Base-by-base conservation (phyloP, 2,329 filamentous ascomycete genomes). In the Penicillium sp. region DNA sequence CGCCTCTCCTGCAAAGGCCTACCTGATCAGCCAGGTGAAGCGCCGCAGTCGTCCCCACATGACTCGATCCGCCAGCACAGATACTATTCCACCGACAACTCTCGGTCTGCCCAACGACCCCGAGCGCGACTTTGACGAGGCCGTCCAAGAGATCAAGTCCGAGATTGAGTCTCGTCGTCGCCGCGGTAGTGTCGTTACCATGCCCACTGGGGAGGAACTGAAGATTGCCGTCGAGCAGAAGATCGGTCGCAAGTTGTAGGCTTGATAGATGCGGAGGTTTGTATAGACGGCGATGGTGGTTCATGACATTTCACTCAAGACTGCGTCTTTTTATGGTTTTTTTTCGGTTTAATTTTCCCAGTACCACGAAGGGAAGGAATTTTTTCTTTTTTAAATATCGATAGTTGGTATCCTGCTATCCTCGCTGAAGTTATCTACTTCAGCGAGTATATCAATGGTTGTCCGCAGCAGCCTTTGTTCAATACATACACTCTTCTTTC, bases 41-140 rank as follows among this genome's bases (percentile, higher is more conserved):
- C 73, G 79, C 53, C 81, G 86, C 46, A 76, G 70, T 59, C 65
- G 67, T 13, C 70, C 73, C 18, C 61, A 68, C 21, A 15, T 67
- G 23, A 60, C 63, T 23, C 77, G 80, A 51, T 80, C 78, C 2
- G 66, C 76, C 9, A 86, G 84, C 64, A 76, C 79, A 16, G 85
- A 89, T 12, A 83, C 79, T 51, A 58, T 85, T 15, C 78, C 78
- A 42, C 80, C 85, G 49, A 88, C 89, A 0, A 80, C 89, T 2
- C 75, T 96, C 6, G 93, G 93, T 24, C 78, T 97, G 34, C 87
- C 90, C 1, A 84, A 84, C 58, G 91, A 96, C 67, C 85, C 85
- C 0, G 85, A 85, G 49, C 77, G 78, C 26, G 90, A 95, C 62
- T 79, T 95, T 45, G 86, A 89, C 53, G 89, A 94, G 65, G 88